Percentiles rank a stretch among this genome's conserved stretches.
phyloP scores from a whole-genome alignment of 192 early-diverging fungal species.

The Linnemannia hyalina region DNA sequence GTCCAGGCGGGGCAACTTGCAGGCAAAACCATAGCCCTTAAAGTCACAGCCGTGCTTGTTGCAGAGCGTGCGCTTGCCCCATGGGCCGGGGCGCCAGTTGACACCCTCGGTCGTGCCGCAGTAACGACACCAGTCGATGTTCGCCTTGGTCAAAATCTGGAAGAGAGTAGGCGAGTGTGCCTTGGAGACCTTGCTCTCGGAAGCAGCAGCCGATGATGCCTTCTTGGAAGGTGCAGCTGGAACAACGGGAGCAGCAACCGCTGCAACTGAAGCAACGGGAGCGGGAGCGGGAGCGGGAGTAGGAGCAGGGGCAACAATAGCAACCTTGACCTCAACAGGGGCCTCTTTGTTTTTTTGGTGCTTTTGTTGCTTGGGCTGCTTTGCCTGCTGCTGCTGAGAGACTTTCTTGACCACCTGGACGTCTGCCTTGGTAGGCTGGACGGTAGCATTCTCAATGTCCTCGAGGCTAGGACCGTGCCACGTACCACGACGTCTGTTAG shows the following conservation, averaged over 20 bases:
- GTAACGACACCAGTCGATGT: constrained; percentile 91
- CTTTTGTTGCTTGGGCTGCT: constrained; percentile 21
- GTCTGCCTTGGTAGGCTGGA: neutral
- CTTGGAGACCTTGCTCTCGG: constrained; percentile 32
- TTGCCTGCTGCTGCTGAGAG: constrained; percentile 1
- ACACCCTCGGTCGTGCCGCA: constrained; percentile 91
- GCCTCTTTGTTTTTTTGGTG: neutral
- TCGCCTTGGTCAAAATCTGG: constrained; percentile 70
- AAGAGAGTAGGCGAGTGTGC: constrained; percentile 70
- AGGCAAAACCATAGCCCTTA: constrained; percentile 94
- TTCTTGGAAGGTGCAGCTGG: constrained; percentile 2
- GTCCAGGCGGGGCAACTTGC: constrained; percentile 88
- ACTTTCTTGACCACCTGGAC: neutral
- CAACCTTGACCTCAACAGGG: neutral
- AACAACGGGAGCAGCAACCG: neutral
- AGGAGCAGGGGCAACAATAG: constrained; percentile 17
- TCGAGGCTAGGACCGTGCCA: constrained; percentile 56
- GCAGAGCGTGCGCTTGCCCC: constrained; percentile 95
- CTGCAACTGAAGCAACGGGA: constrained; percentile 11
- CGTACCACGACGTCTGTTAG: constrained; percentile 43
- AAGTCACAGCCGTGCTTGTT: constrained; percentile 98
- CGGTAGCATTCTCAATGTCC: constrained; percentile 35
- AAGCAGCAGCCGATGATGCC: neutral
- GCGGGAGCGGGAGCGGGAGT: neutral
- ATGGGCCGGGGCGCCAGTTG: constrained; percentile 94